These are phyloP conservation scores for Coccomyxa subellipsoidea DNA, from an alignment of 163 green algal species.

Conservation along the genomic window DNA sequence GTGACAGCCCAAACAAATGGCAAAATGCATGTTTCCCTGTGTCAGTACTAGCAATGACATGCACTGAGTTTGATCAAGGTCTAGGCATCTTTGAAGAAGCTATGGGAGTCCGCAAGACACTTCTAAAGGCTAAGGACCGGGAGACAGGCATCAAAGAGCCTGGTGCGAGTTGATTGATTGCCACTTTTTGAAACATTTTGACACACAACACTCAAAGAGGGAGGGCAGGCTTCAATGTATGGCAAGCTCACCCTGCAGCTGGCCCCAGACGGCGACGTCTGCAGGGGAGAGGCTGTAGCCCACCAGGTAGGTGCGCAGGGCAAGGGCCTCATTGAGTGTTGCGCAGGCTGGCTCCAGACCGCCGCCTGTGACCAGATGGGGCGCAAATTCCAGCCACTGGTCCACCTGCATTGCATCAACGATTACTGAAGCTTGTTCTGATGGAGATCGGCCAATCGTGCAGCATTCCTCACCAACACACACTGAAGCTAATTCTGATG, in stretches of 20 bases:
- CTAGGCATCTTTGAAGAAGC: no score
- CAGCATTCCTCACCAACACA: not conserved
- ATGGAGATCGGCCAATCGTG: not conserved
- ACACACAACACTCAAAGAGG: no score
- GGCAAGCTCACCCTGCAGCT: slow-evolving; percentile 70
- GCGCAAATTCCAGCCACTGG: slow-evolving; percentile 80
- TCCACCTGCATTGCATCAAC: slow-evolving; percentile 67
- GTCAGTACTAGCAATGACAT: no score
- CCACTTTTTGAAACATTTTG: no score
- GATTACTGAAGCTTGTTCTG: not conserved
- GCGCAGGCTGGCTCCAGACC: slow-evolving; percentile 62
- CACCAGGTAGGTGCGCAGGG: slow-evolving; percentile 82
- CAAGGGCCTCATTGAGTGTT: slow-evolving; percentile 69
- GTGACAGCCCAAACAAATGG: no score
- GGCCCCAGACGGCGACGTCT: slow-evolving; percentile 84
- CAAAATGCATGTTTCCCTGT: no score
- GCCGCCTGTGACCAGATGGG: slow-evolving; percentile 52
- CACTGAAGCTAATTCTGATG: not conserved
- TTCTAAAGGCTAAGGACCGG: no score
- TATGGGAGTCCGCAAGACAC: no score
- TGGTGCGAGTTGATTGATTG: no score
- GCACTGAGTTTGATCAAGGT: not conserved
- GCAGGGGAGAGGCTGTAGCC: slow-evolving; percentile 73
- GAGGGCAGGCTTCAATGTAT: no score
- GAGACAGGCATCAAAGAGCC: no score